Evolutionary conservation across 2,329 filamentous ascomycete species (phyloP).

Genomic region (Paracorniculantispora psalliotae): DNA sequence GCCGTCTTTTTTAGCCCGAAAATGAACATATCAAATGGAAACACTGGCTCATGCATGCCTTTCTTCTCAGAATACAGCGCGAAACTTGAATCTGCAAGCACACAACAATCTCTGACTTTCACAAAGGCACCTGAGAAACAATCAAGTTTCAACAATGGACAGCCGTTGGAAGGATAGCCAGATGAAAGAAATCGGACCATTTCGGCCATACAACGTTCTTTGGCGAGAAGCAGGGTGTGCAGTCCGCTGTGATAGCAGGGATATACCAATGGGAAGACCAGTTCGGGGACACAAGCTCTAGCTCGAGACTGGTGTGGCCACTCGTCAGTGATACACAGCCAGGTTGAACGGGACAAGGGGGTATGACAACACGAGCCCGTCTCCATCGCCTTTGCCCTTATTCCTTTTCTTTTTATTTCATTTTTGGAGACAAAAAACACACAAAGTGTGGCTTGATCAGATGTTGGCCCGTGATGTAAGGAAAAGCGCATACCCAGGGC

Average conservation of each 20-base stretch:
- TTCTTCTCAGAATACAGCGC: no score
- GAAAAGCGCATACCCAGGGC: not conserved
- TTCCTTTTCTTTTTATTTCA: not conserved
- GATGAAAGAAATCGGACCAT: slow-evolving; percentile 1
- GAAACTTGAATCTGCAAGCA: no score
- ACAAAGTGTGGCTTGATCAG: slow-evolving; percentile 8
- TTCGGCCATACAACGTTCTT: not conserved
- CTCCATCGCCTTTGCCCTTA: not conserved
- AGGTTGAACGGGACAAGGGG: not conserved
- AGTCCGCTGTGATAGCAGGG: not conserved
- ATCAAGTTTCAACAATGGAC: not conserved
- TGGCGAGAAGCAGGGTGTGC: not conserved
- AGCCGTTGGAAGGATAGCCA: not conserved
- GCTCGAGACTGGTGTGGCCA: not conserved
- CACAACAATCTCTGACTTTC: no score
- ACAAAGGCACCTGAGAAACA: not conserved
- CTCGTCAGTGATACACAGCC: not conserved
- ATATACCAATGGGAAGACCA: not conserved
- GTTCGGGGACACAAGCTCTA: not conserved
- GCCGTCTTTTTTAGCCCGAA: no score
- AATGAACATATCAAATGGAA: no score
- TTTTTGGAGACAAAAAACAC: not conserved
- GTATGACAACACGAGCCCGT: not conserved
- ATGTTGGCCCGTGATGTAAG: slow-evolving; percentile 6
- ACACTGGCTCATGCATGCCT: no score